These are phyloP conservation scores for Ceratocystis smalleyi DNA, from an alignment of 2,329 filamentous ascomycete species.

Conservation along the genomic window DNA sequence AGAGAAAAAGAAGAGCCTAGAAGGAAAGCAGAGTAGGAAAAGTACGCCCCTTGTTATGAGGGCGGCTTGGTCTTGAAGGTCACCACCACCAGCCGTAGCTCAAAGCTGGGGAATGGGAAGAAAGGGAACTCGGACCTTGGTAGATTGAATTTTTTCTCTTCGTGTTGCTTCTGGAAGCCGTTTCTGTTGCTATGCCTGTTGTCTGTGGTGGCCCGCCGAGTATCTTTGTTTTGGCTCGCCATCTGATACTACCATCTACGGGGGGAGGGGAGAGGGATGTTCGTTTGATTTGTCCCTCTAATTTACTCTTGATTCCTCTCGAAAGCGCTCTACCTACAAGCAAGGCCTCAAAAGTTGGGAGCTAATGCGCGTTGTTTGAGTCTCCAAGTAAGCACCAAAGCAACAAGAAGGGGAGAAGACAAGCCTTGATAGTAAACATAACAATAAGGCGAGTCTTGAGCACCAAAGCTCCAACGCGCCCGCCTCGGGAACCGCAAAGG, in stretches of 20 bases:
- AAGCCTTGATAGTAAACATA: too few species aligned
- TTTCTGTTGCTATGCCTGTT: background rate
- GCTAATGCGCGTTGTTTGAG: background rate
- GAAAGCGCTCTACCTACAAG: background rate
- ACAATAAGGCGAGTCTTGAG: background rate
- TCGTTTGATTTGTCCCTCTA: background rate
- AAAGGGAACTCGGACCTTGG: conserved; percentile 1
- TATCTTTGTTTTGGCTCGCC: too few species aligned
- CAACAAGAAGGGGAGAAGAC: background rate
- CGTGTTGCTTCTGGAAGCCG: background rate
- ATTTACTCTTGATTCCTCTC: background rate
- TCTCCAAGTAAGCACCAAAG: background rate
- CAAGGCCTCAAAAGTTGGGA: background rate
- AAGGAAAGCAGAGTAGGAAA: background rate
- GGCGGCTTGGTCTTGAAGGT: background rate
- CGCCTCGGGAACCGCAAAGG: conserved; percentile 8
- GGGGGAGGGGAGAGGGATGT: background rate
- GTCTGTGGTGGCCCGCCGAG: background rate
- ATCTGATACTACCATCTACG: too few species aligned
- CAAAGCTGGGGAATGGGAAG: background rate
- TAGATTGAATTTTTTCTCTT: conserved; percentile 2
- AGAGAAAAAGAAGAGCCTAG: background rate
- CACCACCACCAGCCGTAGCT: background rate
- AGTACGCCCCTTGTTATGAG: background rate
- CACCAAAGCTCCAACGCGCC: background rate